Evolutionary conservation across 2,329 filamentous ascomycete species (phyloP), one percentile per base, ranked within the genome.

Genomic region (Pseudogymnoascus sp.): DNA sequence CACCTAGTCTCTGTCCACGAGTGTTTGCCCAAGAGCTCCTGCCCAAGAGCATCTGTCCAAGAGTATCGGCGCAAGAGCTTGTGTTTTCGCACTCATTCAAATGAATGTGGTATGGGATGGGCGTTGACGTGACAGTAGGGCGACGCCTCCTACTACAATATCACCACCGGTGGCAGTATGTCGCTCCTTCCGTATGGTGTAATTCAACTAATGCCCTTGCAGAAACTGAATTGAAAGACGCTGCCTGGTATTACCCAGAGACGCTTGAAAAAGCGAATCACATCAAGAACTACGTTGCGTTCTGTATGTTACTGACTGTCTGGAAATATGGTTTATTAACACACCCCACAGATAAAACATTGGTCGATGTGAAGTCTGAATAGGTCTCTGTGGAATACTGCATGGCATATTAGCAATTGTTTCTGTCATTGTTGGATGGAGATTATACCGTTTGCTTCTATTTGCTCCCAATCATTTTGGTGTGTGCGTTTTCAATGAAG

Each of bases 181-280:
- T 58, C 5, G 2, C 41, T 41, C 28, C n/a, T 21, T 4, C 15
- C 13, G 19, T 34, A 35, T 59, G 9, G 59, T 38, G 13, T 8
- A 10, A 63, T 58, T 1, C 38, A 21, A 26, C 15, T 37, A 5
- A 59, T 33, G 12, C 61, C 71, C 69, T 28, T 69, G 63, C 21
- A 73, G 72, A 67, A 64, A 70, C 69, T 0, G 69, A 70, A 57
- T 62, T 76, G 58, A 73, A 74, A 61, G 75, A 78, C 63, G 74
- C 74, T 1, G 76, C 76, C 10, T 78, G 76, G 76, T 77, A 73
- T 60, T 78, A 78, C 59, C 72, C 75, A 0, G 63, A 73, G 19
- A 74, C 76, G 2, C 66, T 68, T 56, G 70, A 73, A 12, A 73
- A 71, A 62, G 75, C 74, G 45, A 68, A 68, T 38, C 72, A 73